A percentile compares a stretch with the other conserved stretches of the same genome.
Evolutionary conservation across 192 early-diverging fungal species (phyloP).

Genomic region (Coemansia sp.): DNA sequence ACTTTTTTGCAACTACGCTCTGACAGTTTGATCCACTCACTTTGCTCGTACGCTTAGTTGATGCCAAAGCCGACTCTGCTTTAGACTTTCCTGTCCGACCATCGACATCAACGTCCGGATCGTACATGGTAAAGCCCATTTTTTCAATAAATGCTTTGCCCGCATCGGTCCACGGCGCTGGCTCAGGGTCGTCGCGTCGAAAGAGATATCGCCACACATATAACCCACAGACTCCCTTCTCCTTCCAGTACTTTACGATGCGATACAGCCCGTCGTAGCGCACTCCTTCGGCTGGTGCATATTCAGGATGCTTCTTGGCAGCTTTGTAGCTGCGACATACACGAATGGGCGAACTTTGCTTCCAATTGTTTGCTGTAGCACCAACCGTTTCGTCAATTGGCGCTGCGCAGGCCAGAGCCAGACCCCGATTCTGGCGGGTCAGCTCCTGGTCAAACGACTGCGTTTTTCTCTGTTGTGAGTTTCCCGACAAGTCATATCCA

Average conservation of each 20-base stretch:
- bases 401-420: slow-evolving; percentile 62
- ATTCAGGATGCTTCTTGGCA: slow-evolving; percentile 52
- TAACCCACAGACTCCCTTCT: slow-evolving; percentile 52
- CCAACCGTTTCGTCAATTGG: slow-evolving; percentile 40
- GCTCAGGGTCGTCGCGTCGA: slow-evolving; percentile 63
- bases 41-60: background rate
- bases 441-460: slow-evolving; percentile 65
- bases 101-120: slow-evolving; percentile 12
- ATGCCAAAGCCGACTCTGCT: background rate
- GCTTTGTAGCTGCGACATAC: slow-evolving; percentile 59
- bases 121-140: slow-evolving; percentile 51
- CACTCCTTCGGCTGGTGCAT: slow-evolving; percentile 57
- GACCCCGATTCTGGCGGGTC: slow-evolving; percentile 56
- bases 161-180: slow-evolving; percentile 63
- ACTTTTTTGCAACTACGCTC: background rate
- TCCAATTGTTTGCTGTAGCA: slow-evolving; percentile 56
- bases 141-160: slow-evolving; percentile 50
- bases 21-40: no score
- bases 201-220: slow-evolving; percentile 65
- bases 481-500: slow-evolving; percentile 59
- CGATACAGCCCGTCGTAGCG: slow-evolving; percentile 74
- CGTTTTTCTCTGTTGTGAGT: slow-evolving; percentile 50
- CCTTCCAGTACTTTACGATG: slow-evolving; percentile 64
- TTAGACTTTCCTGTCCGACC: background rate
- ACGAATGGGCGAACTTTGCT: slow-evolving; percentile 56